These are phyloP conservation scores for Carex arenaria DNA, from an alignment of 202 grass and related monocot species.

Conservation along the genomic window DNA sequence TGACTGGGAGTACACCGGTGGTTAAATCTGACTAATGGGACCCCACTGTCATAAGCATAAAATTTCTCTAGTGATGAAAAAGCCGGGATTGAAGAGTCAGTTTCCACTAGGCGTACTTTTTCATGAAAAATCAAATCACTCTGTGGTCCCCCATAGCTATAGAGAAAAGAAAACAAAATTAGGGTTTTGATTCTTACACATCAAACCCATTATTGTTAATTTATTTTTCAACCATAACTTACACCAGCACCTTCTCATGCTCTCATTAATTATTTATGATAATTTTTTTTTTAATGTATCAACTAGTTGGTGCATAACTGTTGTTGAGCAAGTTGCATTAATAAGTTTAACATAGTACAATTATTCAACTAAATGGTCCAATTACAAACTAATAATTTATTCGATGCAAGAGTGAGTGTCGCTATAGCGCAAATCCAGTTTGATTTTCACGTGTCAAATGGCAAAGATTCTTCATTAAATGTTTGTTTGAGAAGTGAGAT, in stretches of 20 bases:
- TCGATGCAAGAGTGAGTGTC: neutral
- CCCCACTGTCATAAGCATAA: neutral
- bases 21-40: neutral
- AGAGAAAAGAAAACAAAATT: neutral
- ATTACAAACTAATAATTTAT: neutral
- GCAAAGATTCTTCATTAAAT: neutral
- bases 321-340: neutral
- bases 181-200: constrained; percentile 13
- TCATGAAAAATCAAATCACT: constrained; percentile 12
- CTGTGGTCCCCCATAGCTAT: neutral
- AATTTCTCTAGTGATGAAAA: neutral
- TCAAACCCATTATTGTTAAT: constrained; percentile 8
- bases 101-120: neutral
- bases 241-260: neutral
- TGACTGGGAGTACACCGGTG: neutral
- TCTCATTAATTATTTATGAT: neutral
- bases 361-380: neutral
- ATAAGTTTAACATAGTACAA: neutral
- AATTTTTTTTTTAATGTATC: neutral
- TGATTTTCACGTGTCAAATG: neutral
- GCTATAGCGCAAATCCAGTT: neutral
- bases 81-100: neutral
- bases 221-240: neutral
- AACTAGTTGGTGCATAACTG: neutral
- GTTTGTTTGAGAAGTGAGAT: neutral